A percentile compares a stretch with the other conserved stretches of the same genome.
Conservation (phyloP, 1,284 basidiomycete genomes). For the Hortiboletus rubellus region DNA sequence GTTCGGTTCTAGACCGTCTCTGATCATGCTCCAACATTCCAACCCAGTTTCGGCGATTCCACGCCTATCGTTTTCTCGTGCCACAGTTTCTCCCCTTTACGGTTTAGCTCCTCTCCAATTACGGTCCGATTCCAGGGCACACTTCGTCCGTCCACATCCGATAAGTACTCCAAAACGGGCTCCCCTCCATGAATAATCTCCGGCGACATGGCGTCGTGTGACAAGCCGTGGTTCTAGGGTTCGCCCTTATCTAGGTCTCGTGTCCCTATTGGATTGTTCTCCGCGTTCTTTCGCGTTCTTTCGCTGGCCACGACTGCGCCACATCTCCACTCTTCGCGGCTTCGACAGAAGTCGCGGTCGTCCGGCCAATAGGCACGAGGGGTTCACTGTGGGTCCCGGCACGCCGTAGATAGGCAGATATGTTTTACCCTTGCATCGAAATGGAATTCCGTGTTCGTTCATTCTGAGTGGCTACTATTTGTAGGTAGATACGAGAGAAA, state of each 20-base stretch:
- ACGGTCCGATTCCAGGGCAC: background rate
- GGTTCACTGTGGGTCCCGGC: background rate
- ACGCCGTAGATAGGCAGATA: constrained; percentile 7
- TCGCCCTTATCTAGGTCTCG: constrained; percentile 3
- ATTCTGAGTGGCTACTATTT: constrained; percentile 2
- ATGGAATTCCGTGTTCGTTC: constrained; percentile 8
- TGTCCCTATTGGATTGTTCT: background rate
- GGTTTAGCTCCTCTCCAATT: background rate
- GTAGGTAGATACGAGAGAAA: background rate
- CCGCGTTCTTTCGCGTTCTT: constrained; percentile 8
- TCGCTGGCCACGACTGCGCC: constrained; percentile 7
- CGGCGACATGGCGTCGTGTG: background rate
- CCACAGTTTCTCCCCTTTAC: background rate
- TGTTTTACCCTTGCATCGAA: background rate
- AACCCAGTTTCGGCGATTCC: no score
- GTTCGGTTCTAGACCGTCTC: no score
- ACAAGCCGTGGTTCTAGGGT: background rate
- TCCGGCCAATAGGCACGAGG: background rate
- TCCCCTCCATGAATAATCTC: background rate
- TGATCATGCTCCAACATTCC: no score
- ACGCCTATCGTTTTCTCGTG: no score
- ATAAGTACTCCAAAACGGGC: background rate
- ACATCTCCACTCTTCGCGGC: background rate
- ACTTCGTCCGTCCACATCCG: background rate
- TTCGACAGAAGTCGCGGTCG: background rate